Evolutionary conservation across 371 early-diverging fungal genomes (phyloP).

Genomic region (Lichtheimia corymbifera): DNA sequence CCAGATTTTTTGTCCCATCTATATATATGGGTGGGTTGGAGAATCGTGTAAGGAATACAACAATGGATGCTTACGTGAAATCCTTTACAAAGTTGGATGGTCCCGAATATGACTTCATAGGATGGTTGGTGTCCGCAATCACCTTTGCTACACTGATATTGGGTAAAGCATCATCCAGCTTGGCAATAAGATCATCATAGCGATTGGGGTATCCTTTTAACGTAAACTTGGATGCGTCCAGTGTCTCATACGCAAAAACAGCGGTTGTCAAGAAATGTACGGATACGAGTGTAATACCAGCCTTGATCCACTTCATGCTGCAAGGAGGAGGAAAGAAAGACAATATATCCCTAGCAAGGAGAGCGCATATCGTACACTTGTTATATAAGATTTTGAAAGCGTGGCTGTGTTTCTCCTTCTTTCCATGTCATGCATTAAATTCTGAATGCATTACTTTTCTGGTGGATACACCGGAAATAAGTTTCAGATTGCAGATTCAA

Average conservation of each 20-base stretch:
- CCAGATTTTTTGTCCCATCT: constrained; percentile 9
- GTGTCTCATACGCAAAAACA: neutral
- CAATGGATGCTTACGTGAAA: constrained; percentile 2
- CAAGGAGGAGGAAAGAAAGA: no score
- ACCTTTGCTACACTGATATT: constrained; percentile 6
- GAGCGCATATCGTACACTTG: no score
- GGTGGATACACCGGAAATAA: no score
- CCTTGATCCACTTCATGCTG: no score
- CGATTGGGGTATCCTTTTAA: neutral
- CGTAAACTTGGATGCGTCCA: constrained; percentile 2
- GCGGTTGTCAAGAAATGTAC: no score
- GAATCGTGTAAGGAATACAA: neutral
- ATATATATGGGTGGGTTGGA: neutral
- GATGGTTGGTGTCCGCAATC: constrained; percentile 6
- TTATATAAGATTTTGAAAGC: no score
- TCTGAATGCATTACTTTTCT: no score
- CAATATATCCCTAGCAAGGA: no score
- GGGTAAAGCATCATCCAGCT: constrained; percentile 11
- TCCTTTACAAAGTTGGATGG: neutral
- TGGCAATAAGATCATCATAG: constrained; percentile 4
- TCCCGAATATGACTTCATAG: neutral
- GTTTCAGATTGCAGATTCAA: no score
- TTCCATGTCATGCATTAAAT: no score
- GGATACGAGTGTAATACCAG: no score
- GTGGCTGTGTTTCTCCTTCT: no score